Evolutionary conservation across 2,329 filamentous ascomycete species (phyloP).

Genomic region (Helminthosporium solani): DNA sequence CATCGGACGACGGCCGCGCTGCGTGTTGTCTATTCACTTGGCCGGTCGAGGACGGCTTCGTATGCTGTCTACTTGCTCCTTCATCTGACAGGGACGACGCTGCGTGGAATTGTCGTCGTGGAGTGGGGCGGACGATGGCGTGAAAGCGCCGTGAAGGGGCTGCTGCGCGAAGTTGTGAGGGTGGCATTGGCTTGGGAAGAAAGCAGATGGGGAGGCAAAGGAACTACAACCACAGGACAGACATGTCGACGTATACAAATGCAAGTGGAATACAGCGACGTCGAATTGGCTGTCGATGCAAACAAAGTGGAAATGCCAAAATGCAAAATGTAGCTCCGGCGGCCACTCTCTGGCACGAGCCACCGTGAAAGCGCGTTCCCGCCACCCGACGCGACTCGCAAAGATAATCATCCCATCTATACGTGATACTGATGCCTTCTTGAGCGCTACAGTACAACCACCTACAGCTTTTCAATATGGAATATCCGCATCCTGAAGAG

Average conservation of each 20-base stretch:
- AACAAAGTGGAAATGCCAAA: too few relatives aligned
- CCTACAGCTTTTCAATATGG: too few relatives aligned
- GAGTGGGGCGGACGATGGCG: not conserved
- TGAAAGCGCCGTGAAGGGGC: slow-evolving; percentile 11
- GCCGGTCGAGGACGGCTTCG: too few relatives aligned
- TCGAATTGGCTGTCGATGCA: too few relatives aligned
- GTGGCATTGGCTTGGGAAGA: too few relatives aligned
- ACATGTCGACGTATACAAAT: too few relatives aligned
- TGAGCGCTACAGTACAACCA: slow-evolving; percentile 8
- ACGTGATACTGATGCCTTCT: too few relatives aligned
- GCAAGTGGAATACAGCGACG: slow-evolving; percentile 1
- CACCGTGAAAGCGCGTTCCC: slow-evolving; percentile 34
- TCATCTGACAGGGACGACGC: slow-evolving; percentile 24
- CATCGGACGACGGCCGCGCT: slow-evolving; percentile 41
- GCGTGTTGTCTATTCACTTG: too few relatives aligned
- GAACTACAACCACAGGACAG: too few relatives aligned
- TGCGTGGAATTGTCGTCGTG: slow-evolving; percentile 23
- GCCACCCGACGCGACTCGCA: slow-evolving; percentile 22
- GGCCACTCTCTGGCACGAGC: slow-evolving; percentile 15
- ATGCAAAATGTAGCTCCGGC: slow-evolving; percentile 9
- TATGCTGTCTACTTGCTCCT: too few relatives aligned
- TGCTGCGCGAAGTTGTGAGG: slow-evolving; percentile 20
- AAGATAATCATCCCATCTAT: too few relatives aligned
- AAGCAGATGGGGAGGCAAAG: too few relatives aligned
- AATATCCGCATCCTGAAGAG: slow-evolving; percentile 49